Evolutionary conservation across 352 stramenopile genomes (phyloP), one percentile per base, ranked within the genome.

Genomic region (Globisporangium carolinianum): DNA sequence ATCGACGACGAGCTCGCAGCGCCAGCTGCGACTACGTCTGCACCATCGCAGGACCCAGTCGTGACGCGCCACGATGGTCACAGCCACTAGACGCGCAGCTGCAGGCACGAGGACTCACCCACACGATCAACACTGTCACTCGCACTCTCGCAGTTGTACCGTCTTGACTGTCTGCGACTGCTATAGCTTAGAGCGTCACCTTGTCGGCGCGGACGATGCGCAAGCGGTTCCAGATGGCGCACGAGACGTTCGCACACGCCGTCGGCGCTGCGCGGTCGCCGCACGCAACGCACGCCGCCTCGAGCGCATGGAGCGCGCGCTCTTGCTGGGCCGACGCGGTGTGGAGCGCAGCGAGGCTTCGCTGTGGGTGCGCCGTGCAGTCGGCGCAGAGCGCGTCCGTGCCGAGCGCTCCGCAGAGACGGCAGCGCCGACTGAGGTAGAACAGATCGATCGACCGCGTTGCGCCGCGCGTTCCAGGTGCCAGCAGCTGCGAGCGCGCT

Each of bases 351-450:
- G 89, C 69, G 39, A 88, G 62, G 57, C 83, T 92, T 49, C 76
- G 79, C 55, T 91, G 83, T 3, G 76, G 78, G 37, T 91, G 62
- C 2, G 54, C 51, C 12, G 53, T 69, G 57, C 83, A 92, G 39
- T 79, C 65, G 15, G 71, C 60, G 58, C 83, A 92, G 6, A 90
- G 57, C 5, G 63, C 51, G 41, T 76, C 67, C 43, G 68, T 78
- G 0, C 80, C 83, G n/a, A 89, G 70, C 6, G 71, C 67, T 2
- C 83, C 78, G 37, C 86, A 95, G 0, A 95, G 67, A 1, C 67
- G 76, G 48, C 86, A 95, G 57, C 89, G 83, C 39, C 87, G 86
- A 63, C 86, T 95, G 63, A 78, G 58, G 71, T 95, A 95, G 53
- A 87, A 95, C 32, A 76, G 83, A 62, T 95, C 86, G 47, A 95